A percentile compares a stretch with the other conserved stretches of the same genome.
phyloP scores from a whole-genome alignment of 805 yeast genomes.

The Saccharomycopsis javanensis region DNA sequence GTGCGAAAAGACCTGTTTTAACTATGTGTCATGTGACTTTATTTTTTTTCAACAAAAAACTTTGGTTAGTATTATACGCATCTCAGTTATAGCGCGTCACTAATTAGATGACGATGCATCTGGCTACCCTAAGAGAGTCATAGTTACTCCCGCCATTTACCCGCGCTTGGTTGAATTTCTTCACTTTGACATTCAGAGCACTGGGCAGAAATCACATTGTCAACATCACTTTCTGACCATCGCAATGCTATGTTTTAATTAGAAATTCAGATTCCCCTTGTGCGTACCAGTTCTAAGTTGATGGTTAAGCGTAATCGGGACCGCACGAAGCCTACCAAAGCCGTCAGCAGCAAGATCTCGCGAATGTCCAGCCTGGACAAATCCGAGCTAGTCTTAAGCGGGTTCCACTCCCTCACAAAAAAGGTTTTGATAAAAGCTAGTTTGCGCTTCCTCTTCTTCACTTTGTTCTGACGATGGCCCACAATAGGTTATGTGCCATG shows the following conservation, averaged over 20 bases:
- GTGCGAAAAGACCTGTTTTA: no score
- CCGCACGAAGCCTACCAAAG: constrained; percentile 1
- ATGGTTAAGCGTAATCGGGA: not conserved
- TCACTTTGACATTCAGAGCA: constrained; percentile 1
- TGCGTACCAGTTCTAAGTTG: constrained; percentile 1
- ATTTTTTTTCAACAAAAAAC: no score
- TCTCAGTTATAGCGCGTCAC: no score
- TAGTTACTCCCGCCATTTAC: constrained; percentile 1
- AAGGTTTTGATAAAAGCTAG: no score
- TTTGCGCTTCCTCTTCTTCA: no score
- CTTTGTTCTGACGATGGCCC: constrained; percentile 31
- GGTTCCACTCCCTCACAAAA: constrained; percentile 26
- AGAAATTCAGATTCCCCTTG: constrained; percentile 31
- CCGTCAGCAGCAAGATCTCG: constrained; percentile 23
- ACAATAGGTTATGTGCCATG: no score
- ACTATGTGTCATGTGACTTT: no score
- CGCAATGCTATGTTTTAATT: constrained; percentile 37
- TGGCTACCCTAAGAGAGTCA: constrained; percentile 1
- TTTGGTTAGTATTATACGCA: no score
- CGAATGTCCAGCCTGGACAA: constrained; percentile 24
- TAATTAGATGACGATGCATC: not conserved
- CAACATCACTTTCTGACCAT: constrained; percentile 37
- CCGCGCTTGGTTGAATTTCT: constrained; percentile 1
- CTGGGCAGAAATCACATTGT: constrained; percentile 37
- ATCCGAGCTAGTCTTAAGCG: constrained; percentile 26